Conservation (phyloP, 2,329 filamentous ascomycete species). For the Fusarium anthophilum region DNA sequence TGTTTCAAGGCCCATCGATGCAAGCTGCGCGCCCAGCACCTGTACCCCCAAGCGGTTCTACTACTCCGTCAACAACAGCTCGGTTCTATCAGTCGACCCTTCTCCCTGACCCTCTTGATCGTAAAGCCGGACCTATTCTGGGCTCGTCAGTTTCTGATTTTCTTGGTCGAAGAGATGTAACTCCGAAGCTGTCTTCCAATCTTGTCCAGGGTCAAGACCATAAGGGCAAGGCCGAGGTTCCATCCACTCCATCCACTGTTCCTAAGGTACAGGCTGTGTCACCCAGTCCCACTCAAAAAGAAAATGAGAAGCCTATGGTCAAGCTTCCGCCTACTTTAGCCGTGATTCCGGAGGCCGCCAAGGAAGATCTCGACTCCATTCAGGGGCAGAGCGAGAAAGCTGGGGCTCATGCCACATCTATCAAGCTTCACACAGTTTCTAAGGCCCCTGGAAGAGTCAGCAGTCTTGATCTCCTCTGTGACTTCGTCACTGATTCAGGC, state of each 20-base stretch:
- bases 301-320: neutral
- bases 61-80: constrained; percentile 30
- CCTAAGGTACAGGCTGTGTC: neutral
- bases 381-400: neutral
- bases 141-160: constrained; percentile 38
- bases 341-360: neutral
- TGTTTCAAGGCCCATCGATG: constrained; percentile 1
- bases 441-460: neutral
- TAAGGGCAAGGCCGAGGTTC: neutral
- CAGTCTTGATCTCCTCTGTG: neutral
- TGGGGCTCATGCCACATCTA: neutral
- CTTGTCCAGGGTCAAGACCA: neutral
- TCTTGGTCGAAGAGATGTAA: constrained; percentile 25
- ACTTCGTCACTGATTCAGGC: neutral
- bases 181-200: neutral
- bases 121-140: constrained; percentile 26
- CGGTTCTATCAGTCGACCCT: constrained; percentile 29
- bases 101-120: constrained; percentile 6
- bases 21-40: neutral
- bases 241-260: neutral
- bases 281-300: neutral
- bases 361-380: neutral
- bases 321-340: neutral
- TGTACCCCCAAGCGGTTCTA: neutral
- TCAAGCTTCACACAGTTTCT: neutral